Evolutionary conservation across 225 moss, liverwort and hornwort species (phyloP).

Genomic region (Straminergon stramineum): DNA sequence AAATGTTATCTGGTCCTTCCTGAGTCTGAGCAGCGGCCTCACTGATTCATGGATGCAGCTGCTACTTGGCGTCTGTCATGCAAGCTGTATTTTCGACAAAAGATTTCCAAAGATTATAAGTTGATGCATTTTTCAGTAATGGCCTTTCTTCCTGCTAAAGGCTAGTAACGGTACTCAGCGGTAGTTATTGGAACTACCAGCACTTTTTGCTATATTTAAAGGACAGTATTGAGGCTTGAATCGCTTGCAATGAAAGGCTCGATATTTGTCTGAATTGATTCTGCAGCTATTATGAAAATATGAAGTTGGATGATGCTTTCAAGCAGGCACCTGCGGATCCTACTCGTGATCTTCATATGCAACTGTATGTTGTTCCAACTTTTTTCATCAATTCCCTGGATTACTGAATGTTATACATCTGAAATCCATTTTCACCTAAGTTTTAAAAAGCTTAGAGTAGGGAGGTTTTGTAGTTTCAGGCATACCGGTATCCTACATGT

Average conservation of each 20-base stretch:
- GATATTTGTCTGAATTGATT: not conserved
- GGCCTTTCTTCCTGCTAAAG: not conserved
- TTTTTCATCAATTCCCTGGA: not conserved
- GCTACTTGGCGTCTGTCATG: conserved; percentile 87
- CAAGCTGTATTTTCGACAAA: conserved; percentile 88
- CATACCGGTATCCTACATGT: not conserved
- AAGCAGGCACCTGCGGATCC: conserved; percentile 84
- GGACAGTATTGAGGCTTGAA: not conserved
- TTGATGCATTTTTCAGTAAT: not conserved
- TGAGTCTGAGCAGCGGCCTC: not conserved
- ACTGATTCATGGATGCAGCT: conserved; percentile 36
- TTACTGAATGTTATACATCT: not conserved
- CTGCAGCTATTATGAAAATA: conserved; percentile 62
- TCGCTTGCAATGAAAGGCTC: not conserved
- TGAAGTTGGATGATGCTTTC: conserved; percentile 80
- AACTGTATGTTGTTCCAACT: conserved; percentile 42
- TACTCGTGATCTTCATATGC: conserved; percentile 79
- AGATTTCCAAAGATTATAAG: conserved; percentile 75
- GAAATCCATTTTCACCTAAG: not conserved
- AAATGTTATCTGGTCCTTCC: not conserved
- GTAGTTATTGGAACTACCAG: not conserved
- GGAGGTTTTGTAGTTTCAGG: not conserved
- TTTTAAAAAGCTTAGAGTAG: not conserved
- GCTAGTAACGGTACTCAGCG: not conserved
- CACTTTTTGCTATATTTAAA: not conserved